Base-by-base conservation (phyloP, 768 basidiomycete species). In the Trametes punicea region DNA sequence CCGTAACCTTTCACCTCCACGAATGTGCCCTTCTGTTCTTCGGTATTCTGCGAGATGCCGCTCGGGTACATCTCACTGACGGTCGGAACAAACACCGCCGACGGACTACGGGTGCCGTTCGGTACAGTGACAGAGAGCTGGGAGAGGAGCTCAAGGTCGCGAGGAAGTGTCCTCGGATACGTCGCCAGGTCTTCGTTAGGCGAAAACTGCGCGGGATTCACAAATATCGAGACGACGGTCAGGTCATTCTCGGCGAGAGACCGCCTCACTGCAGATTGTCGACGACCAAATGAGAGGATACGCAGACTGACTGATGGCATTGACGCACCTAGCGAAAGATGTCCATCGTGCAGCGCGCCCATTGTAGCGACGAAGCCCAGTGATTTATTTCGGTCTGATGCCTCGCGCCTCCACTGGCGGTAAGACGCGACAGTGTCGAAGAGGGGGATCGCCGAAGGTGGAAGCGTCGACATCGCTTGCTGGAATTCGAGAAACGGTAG, bases 311-410 rank as follows among this genome's bases (percentile, higher is more conserved):
- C 9, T 16, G 23, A 23, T 11, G 29, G n/a, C n/a, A 36, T 31
- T 31, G 31, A 31, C 62, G 60, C 63, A 97, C 96, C 90, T 31
- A 99, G 84, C 50, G 89, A 83, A 39, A 98, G 76, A 69, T 98
- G 97, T 1, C 97, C 97, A 8, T 88, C 84, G 68, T 99, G 97
- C 39, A 99, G 73, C 2, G 96, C 96, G 20, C 96, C 96, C 96
- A 98, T 98, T 10, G 97, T 99, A 0, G 97, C 83, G n/a, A 99
- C 93, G 56, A 90, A 91, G 0, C 97, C 97, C 5, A 99, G 92
- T 1, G 83, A 79, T 66, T 84, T 80, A 27, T 75, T 73, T 41
- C 75, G 71, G 0, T 78, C 75, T 56, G 81, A 82, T 0, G 84
- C 90, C 29, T 72, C 71, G 46, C 76, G 70, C 23, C 96, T 74